These are phyloP conservation scores for Coemansia sp. DNA, from an alignment of 192 early-diverging fungal species.

Conservation along the genomic window DNA sequence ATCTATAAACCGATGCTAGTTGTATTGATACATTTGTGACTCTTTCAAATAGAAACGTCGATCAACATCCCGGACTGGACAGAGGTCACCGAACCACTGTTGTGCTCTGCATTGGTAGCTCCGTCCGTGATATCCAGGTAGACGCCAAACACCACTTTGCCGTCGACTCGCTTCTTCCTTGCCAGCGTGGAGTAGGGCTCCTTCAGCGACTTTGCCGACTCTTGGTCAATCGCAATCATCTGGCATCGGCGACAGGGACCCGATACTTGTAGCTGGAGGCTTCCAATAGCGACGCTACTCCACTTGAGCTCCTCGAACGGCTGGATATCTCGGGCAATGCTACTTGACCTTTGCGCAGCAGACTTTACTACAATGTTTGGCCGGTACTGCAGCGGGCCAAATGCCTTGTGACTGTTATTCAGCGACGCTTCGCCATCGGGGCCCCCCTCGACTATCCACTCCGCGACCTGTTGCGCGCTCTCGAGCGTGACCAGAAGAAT, in stretches of 20 bases:
- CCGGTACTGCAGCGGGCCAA: slow-evolving; percentile 61
- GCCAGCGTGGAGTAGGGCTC: slow-evolving; percentile 69
- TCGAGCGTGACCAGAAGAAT: slow-evolving; percentile 68
- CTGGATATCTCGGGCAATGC: slow-evolving; percentile 29
- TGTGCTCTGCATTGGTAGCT: neutral
- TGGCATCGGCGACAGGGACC: slow-evolving; percentile 74
- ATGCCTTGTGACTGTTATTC: neutral
- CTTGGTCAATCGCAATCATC: slow-evolving; percentile 76
- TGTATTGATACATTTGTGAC: neutral
- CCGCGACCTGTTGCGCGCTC: slow-evolving; percentile 60
- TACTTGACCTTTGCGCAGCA: slow-evolving; percentile 8
- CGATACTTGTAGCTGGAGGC: slow-evolving; percentile 26
- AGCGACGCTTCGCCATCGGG: neutral
- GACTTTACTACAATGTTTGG: slow-evolving; percentile 71
- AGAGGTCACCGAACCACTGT: neutral
- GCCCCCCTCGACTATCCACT: slow-evolving; percentile 52
- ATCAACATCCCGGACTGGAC: slow-evolving; percentile 4
- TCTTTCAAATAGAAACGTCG: neutral
- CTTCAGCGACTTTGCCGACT: slow-evolving; percentile 58
- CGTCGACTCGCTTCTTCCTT: slow-evolving; percentile 35
- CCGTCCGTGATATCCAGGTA: slow-evolving; percentile 24
- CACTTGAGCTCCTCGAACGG: slow-evolving; percentile 75
- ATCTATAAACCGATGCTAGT: neutral
- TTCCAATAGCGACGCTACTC: slow-evolving; percentile 22
- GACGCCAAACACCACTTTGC: slow-evolving; percentile 54